A percentile compares a stretch with the other conserved stretches of the same genome.
Conservation (phyloP, 352 stramenopile genomes). For the Globisporangium recalcitrans region DNA sequence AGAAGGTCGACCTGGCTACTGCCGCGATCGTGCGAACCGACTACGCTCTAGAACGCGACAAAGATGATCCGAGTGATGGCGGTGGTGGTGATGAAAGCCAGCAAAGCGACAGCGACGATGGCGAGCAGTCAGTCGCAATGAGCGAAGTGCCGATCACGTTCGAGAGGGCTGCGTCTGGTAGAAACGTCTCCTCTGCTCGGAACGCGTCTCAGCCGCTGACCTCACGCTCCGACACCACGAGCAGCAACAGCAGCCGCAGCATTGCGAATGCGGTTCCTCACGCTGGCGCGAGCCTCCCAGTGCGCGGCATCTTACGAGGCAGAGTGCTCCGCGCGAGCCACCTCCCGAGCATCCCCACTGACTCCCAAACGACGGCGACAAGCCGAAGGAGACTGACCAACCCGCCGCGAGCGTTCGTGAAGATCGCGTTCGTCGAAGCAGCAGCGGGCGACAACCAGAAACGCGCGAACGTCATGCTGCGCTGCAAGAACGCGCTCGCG, state of each 20-base stretch:
- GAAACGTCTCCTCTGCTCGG: neutral
- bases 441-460: constrained; percentile 12
- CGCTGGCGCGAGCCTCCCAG: constrained; percentile 10
- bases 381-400: neutral
- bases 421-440: constrained; percentile 50
- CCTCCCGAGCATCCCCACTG: constrained; percentile 18
- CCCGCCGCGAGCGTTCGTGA: constrained; percentile 35
- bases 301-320: constrained; percentile 38
- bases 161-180: neutral
- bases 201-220: neutral
- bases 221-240: neutral
- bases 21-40: neutral
- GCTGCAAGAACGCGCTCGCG: constrained; percentile 52
- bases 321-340: constrained; percentile 37
- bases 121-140: constrained; percentile 29
- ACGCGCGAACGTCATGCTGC: constrained; percentile 38
- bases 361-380: neutral
- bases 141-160: constrained; percentile 48
- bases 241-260: neutral
- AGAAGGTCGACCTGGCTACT: neutral
- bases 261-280: too few relatives aligned
- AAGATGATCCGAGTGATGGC: neutral
- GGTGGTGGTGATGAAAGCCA: neutral
- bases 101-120: constrained; percentile 23
- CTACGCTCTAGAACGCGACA: too few relatives aligned